Evolutionary conservation across 2,329 filamentous ascomycete species (phyloP), one percentile per base, ranked within the genome.

Genomic region (Epichloe glyceriae): DNA sequence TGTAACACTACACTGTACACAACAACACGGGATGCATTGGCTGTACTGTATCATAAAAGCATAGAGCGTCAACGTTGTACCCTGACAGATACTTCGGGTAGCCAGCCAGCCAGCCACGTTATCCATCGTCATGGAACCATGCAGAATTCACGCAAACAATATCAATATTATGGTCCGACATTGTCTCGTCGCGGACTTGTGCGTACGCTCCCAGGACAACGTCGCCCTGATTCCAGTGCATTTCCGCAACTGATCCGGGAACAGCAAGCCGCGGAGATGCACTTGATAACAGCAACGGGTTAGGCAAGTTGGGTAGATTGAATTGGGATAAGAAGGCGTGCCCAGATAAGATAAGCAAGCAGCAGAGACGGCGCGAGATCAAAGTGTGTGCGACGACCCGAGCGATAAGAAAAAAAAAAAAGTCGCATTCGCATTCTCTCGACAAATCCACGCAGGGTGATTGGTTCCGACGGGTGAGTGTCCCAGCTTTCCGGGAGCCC

Each of bases 401-500:
- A 17, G 47, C 3, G 30, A 30, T 30, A 11, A 30, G 30, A 4
- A 22, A 22, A 30, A 10, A 30, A 30, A 30, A 30, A 17, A 20
- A 30, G 26, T 26, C 3, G 15, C 33, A 20, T 17, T 26, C 3
- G 15, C 33, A 20, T 17, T 22, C 40, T 14, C 12, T n/a, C 5
- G 14, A 45, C 48, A 46, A 53, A 52, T 50, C 8, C 11, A 10
- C 35, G 20, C 15, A 10, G 26, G 30, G 11, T 44, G 51, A 56
- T 54, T 55, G 54, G 52, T 34, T 60, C 62, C 60, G 26, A 30
- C 26, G 26, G 26, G 26, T 30, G 26, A 30, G 26, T n/a, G 26
- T 30, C 26, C 26, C 8, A 30, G 7, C 26, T 30, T 30, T 8
- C 38, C 41, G 46, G 50, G 50, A n/a, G 11, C 10, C 42, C 35